These are phyloP conservation scores for Coniophora puteana DNA, from an alignment of 1,284 basidiomycete genomes.

Conservation along the genomic window DNA sequence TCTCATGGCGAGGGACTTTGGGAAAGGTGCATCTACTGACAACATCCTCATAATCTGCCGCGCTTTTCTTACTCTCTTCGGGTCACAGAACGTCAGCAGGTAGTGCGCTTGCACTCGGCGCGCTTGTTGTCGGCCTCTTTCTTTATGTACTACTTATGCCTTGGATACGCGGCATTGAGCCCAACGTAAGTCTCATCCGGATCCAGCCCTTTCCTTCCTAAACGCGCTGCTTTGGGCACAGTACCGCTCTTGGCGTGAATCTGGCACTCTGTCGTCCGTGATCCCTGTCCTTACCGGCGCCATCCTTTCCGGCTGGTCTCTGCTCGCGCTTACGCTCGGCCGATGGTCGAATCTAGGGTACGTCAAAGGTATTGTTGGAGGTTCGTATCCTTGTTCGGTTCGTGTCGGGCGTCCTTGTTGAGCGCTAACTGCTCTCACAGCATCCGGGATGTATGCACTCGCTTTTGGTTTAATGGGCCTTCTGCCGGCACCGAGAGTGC, in stretches of 20 bases:
- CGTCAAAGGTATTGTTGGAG: slow-evolving; percentile 55
- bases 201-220: neutral
- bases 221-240: slow-evolving; percentile 23
- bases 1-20: slow-evolving; percentile 34
- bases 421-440: slow-evolving; percentile 28
- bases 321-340: slow-evolving; percentile 57
- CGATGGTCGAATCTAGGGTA: slow-evolving; percentile 64
- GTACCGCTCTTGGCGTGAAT: slow-evolving; percentile 63
- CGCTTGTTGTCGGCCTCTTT: slow-evolving; percentile 62
- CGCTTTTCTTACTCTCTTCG: neutral
- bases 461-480: slow-evolving; percentile 68
- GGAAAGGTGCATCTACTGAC: slow-evolving; percentile 40
- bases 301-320: slow-evolving; percentile 66
- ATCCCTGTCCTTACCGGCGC: slow-evolving; percentile 64
- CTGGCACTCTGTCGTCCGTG: slow-evolving; percentile 52
- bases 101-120: slow-evolving; percentile 46
- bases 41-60: neutral
- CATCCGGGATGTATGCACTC: slow-evolving; percentile 63
- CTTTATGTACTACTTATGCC: slow-evolving; percentile 66
- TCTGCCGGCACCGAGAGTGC: slow-evolving; percentile 56
- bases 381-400: slow-evolving; percentile 33
- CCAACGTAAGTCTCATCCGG: slow-evolving; percentile 49
- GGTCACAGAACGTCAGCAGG: slow-evolving; percentile 44
- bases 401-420: slow-evolving; percentile 5
- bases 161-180: slow-evolving; percentile 57